phyloP scores from a whole-genome alignment of 1,284 basidiomycete species.

The Boletus semigastroideus region DNA sequence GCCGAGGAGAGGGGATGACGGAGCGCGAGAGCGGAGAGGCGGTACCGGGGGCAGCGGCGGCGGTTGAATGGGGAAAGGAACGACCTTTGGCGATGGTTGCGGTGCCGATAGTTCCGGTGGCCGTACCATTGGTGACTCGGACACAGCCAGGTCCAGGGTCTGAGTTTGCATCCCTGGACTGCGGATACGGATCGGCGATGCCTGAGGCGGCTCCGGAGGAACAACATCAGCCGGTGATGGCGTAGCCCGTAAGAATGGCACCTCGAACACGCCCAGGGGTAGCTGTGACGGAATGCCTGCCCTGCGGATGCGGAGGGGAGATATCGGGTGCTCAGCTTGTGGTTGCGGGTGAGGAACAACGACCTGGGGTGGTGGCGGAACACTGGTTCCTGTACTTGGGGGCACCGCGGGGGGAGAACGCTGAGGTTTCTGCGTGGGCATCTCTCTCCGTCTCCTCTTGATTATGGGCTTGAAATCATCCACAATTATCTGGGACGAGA shows the following conservation, averaged over 20 bases:
- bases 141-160: neutral
- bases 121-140: neutral
- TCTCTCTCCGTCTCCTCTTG: conserved; percentile 2
- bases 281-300: conserved; percentile 13
- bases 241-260: conserved; percentile 10
- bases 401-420: neutral
- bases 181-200: neutral
- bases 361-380: conserved; percentile 6
- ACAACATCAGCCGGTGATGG: neutral
- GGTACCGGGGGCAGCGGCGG: neutral
- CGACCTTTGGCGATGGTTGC: neutral
- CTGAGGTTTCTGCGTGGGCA: conserved; percentile 2
- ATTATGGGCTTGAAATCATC: neutral
- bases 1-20: neutral
- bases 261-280: conserved; percentile 16
- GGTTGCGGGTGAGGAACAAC: conserved; percentile 12
- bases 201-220: neutral
- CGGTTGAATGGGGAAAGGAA: neutral
- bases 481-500: conserved; percentile 6
- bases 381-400: conserved; percentile 2
- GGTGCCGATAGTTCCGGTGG: neutral
- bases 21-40: neutral
- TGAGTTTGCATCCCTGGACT: neutral
- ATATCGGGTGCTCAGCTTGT: conserved; percentile 8
- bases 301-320: conserved; percentile 22